Base-by-base conservation (phyloP, 306 rosid genomes). In the Coriaria nepalensis region DNA sequence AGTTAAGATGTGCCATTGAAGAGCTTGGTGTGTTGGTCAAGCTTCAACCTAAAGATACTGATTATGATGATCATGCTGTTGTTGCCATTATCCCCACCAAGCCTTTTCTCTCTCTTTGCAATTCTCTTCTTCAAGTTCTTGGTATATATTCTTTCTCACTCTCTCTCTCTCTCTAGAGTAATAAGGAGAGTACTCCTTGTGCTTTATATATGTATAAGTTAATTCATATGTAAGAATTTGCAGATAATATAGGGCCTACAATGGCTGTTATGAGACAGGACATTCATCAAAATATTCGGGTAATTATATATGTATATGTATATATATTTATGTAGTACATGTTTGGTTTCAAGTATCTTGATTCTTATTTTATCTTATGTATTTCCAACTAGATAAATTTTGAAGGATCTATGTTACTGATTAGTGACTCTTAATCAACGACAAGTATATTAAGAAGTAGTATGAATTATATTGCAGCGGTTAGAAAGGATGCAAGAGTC, bases 201-300 rank as follows among this genome's bases (percentile, higher is more conserved):
- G 29, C 29, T 20, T 20, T 20, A 20, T 20, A 20, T 20, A 20
- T 20, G 3, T 20, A 20, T 20, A 20, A 20, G 3, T 20, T 20
- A 1, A 20, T 20, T 1, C 3, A 20, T 20, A 20, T 20, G 29
- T 1, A 20, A 20, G 29, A 20, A 20, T 40, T 45, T 75, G 76
- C 81, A 90, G 98, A 90, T 77, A 85, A 81, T 80, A 78, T 90
- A 50, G 98, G 95, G 6, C 98, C 98, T 40, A 79, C 85, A 6
- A 90, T 90, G 98, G 72, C 79, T 55, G 98, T 90, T 69, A 43
- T 90, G 50, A 75, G 95, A 61, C 81, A 90, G 54, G 95, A 90
- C 56, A 59, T 90, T 63, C 56, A 77, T 61, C 87, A 81, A 43
- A 90, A 90, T 64, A 82, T 90, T 60, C 75, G 67, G 95, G 95